phyloP scores from a whole-genome alignment of 2,329 filamentous ascomycete genomes.

The Rhynchosporium agropyri region DNA sequence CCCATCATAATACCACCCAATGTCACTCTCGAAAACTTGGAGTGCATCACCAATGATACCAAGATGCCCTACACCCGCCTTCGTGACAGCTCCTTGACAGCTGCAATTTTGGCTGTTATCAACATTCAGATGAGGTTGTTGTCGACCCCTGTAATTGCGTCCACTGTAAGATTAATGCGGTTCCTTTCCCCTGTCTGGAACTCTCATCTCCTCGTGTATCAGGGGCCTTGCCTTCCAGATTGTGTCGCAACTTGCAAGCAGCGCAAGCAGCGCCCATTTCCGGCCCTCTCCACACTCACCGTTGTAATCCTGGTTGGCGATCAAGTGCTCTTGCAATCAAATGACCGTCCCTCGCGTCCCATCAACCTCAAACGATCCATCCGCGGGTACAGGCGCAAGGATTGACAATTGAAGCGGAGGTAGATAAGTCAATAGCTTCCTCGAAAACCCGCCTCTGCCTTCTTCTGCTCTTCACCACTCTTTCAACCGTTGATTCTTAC shows the following conservation, averaged over 20 bases:
- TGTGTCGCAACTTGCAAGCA: constrained; percentile 20
- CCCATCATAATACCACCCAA: background rate
- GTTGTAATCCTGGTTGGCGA: constrained; percentile 46
- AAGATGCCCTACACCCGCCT: background rate
- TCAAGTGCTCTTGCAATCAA: constrained; percentile 46
- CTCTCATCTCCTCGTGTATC: constrained; percentile 22
- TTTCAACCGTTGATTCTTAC: constrained; percentile 20
- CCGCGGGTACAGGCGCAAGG: constrained; percentile 26
- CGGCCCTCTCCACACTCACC: constrained; percentile 32
- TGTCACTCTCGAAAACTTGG: background rate
- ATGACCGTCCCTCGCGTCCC: constrained; percentile 49
- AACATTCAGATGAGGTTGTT: constrained; percentile 23
- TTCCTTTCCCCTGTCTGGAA: constrained; percentile 27
- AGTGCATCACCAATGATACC: background rate
- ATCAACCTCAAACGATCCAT: constrained; percentile 55
- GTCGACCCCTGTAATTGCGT: constrained; percentile 29
- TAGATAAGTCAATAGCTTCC: constrained; percentile 34
- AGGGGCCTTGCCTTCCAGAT: constrained; percentile 29
- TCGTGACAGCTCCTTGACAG: constrained; percentile 9
- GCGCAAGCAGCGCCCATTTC: constrained; percentile 18
- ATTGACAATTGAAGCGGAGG: constrained; percentile 15
- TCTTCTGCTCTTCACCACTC: constrained; percentile 16
- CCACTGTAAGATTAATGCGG: constrained; percentile 35
- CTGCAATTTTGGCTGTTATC: constrained; percentile 29
- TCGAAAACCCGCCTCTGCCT: constrained; percentile 29